phyloP scores from a whole-genome alignment of 352 stramenopile species.

The Phytophthora aleatoria region DNA sequence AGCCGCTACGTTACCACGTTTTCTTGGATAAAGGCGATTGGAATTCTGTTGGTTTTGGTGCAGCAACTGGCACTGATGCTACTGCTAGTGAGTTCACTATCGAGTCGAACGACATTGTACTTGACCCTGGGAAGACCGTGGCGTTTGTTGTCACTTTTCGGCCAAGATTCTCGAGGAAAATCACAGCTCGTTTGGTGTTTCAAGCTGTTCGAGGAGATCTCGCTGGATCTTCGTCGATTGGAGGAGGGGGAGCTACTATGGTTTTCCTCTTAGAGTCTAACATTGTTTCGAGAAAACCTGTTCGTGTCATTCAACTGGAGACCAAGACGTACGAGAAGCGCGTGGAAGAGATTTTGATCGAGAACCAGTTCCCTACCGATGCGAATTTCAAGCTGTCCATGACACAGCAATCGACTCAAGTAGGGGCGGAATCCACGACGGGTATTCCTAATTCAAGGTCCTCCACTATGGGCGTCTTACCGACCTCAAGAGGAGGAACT shows the following conservation, averaged over 20 bases:
- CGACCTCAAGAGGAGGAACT: constrained; percentile 17
- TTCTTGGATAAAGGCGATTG: constrained; percentile 66
- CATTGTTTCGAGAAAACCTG: constrained; percentile 75
- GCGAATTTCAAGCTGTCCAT: constrained; percentile 80
- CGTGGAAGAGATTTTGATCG: constrained; percentile 75
- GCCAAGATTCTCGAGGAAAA: constrained; percentile 84
- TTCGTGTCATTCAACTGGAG: constrained; percentile 84
- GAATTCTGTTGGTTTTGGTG: not conserved
- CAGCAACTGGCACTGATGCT: not conserved
- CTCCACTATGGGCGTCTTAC: constrained; percentile 3
- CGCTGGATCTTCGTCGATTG: constrained; percentile 21
- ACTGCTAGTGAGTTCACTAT: constrained; percentile 71
- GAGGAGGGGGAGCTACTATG: constrained; percentile 71
- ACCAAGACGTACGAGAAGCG: constrained; percentile 82
- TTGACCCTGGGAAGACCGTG: constrained; percentile 79
- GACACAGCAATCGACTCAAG: constrained; percentile 39
- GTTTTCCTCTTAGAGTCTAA: constrained; percentile 90
- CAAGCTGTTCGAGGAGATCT: constrained; percentile 61
- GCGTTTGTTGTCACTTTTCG: constrained; percentile 86
- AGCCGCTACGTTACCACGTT: constrained; percentile 88
- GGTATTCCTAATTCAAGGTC: constrained; percentile 3
- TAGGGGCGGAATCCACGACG: constrained; percentile 5
- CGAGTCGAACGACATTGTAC: constrained; percentile 60
- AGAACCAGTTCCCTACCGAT: constrained; percentile 85
- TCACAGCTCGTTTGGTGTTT: constrained; percentile 90